Evolutionary conservation across 345 rosid genomes (phyloP), one percentile per base, ranked within the genome.

Genomic region (Garcia nutans): DNA sequence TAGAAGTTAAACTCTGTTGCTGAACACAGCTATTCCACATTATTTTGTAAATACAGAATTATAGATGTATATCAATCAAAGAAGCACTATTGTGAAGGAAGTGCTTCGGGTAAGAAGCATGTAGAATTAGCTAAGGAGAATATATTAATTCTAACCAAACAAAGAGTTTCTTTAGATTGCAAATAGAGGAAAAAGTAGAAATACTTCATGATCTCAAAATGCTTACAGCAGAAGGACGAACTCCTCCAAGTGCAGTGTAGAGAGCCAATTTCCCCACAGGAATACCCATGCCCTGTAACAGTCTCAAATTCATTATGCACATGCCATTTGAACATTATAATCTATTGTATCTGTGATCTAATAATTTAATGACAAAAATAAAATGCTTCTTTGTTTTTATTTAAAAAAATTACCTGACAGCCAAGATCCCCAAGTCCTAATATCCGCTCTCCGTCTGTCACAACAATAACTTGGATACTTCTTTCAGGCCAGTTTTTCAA

Each of bases 241-340:
- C 78, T 62, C 98, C 98, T 78, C 98, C 98, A 58, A 93, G 97
- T 45, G 98, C 97, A 23, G 97, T 85, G 84, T 92, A 94, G 69
- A 94, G 84, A 20, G 96, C 78, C 82, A 94, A 77, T 80, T 92
- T 92, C 58, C 98, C 93, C 44, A 91, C 98, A 57, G 98, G 97
- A 76, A 93, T 93, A 49, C 98, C 98, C 97, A 93, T 93, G 20
- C 98, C 97, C 97, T 93, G 84, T 64, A 71, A 26, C 65, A 71
- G 42, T 71, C 41, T 63, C 59, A 71, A 44, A 47, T 6, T 55
- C 31, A 65, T 58, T 20, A 71, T 12, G 10, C 37, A 44, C 20
- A 47, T 33, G 24, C 63, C n/a, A 16, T 28, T 57, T 9, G 15
- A 15, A n/a, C n/a, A 23, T 24, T 28, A 33, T 13, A 28, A 28